Conservation (phyloP, 192 early-diverging fungal species). For the Entomortierella lignicola region DNA sequence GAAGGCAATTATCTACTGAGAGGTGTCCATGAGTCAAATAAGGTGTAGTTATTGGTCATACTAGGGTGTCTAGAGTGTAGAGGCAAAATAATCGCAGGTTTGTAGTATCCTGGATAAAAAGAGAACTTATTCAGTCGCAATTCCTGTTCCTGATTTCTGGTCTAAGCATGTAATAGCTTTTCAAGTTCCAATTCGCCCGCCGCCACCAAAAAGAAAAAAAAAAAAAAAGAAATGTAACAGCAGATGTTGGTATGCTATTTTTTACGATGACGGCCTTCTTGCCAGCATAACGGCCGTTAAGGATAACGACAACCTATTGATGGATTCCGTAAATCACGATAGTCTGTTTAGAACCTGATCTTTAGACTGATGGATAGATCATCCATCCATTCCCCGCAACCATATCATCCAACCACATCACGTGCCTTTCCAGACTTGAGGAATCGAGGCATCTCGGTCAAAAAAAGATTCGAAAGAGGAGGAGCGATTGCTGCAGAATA, state of each 20-base stretch:
- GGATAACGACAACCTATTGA: conserved; percentile 93
- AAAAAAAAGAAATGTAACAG: conserved; percentile 5
- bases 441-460: conserved; percentile 44
- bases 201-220: conserved; percentile 1
- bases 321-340: background rate
- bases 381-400: conserved; percentile 1
- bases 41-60: no score
- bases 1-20: no score
- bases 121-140: background rate
- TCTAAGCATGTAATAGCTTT: background rate
- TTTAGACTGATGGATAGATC: conserved; percentile 28
- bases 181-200: background rate
- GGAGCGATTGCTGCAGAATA: background rate
- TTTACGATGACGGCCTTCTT: conserved; percentile 99
- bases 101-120: no score
- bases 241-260: conserved; percentile 57
- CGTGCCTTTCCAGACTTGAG: conserved; percentile 44
- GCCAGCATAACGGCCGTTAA: conserved; percentile 98
- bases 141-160: background rate
- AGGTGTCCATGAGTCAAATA: background rate
- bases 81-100: no score
- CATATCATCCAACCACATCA: conserved; percentile 4
- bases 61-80: no score
- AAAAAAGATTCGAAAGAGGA: conserved; percentile 27
- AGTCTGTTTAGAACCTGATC: background rate